Evolutionary conservation across 2,329 filamentous ascomycete genomes (phyloP).

Genomic region (Plenodomus tracheiphilus): DNA sequence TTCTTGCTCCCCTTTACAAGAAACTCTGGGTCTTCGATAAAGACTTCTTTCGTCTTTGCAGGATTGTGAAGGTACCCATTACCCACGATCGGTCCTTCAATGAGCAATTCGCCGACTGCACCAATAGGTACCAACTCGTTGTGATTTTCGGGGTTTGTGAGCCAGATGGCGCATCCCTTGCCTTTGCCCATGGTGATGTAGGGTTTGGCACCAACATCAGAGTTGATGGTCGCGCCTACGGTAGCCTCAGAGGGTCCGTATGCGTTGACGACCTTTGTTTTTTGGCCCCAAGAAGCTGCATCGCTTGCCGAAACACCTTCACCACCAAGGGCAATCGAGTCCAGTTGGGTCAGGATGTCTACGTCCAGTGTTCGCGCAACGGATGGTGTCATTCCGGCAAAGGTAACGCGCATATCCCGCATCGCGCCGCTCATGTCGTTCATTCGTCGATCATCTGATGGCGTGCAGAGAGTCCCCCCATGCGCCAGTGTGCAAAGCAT

Average conservation of each 20-base stretch:
- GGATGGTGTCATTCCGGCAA: constrained; percentile 44
- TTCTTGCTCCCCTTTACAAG: constrained; percentile 63
- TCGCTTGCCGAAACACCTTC: constrained; percentile 41
- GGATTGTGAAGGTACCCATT: constrained; percentile 44
- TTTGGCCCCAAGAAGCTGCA: constrained; percentile 50
- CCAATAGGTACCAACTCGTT: constrained; percentile 46
- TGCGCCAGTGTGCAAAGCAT: constrained; percentile 41
- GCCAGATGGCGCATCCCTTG: constrained; percentile 43
- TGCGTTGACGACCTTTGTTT: constrained; percentile 39
- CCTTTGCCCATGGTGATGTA: constrained; percentile 45
- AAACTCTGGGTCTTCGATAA: constrained; percentile 59
- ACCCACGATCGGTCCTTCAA: constrained; percentile 59
- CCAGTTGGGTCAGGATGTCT: constrained; percentile 46
- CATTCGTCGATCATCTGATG: constrained; percentile 52
- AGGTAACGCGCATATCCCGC: constrained; percentile 39
- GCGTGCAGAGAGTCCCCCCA: constrained; percentile 42
- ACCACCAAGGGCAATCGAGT: constrained; percentile 49
- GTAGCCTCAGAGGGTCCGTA: constrained; percentile 45
- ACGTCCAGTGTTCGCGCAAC: constrained; percentile 43
- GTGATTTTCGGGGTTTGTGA: constrained; percentile 47
- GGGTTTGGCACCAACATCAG: constrained; percentile 29
- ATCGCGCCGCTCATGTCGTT: constrained; percentile 52
- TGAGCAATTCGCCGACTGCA: constrained; percentile 56
- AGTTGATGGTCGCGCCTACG: constrained; percentile 40
- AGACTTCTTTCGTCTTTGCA: constrained; percentile 42